A percentile compares a stretch with the other conserved stretches of the same genome.
Conservation (phyloP, 2,329 filamentous ascomycete species). For the Arachnopeziza araneosa region DNA sequence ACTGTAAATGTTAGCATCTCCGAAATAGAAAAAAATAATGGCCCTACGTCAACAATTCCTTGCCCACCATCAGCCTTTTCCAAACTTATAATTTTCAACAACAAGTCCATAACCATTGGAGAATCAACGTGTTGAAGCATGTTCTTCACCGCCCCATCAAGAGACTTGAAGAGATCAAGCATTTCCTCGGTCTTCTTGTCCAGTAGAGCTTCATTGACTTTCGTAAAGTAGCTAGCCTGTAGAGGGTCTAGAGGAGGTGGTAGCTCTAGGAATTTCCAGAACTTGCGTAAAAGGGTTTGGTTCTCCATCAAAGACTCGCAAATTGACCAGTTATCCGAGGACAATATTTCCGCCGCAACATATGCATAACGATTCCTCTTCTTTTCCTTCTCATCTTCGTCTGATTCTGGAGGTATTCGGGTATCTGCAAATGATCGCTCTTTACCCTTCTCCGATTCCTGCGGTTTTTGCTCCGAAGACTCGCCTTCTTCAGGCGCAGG, state of each 20-base stretch:
- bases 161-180: slow-evolving; percentile 79
- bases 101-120: slow-evolving; percentile 95
- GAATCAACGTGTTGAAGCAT: slow-evolving; percentile 94
- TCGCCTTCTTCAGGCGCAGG: slow-evolving; percentile 43
- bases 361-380: slow-evolving; percentile 91
- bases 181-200: slow-evolving; percentile 98
- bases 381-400: slow-evolving; percentile 77
- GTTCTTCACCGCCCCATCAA: slow-evolving; percentile 75
- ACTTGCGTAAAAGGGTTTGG: slow-evolving; percentile 68
- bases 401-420: slow-evolving; percentile 42
- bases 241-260: slow-evolving; percentile 84
- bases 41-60: slow-evolving; percentile 82
- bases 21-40: slow-evolving; percentile 10
- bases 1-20: slow-evolving; percentile 46
- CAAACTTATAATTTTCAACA: slow-evolving; percentile 94
- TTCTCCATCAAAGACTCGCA: slow-evolving; percentile 88
- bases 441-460: slow-evolving; percentile 43
- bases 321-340: slow-evolving; percentile 96
- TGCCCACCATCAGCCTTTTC: slow-evolving; percentile 88
- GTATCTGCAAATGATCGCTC: slow-evolving; percentile 46
- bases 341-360: slow-evolving; percentile 86
- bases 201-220: slow-evolving; percentile 95
- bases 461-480: not conserved
- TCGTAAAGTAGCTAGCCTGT: slow-evolving; percentile 96
- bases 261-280: slow-evolving; percentile 85